phyloP scores from a whole-genome alignment of 805 yeast genomes.

The Helenozyma baotianmanensis region DNA sequence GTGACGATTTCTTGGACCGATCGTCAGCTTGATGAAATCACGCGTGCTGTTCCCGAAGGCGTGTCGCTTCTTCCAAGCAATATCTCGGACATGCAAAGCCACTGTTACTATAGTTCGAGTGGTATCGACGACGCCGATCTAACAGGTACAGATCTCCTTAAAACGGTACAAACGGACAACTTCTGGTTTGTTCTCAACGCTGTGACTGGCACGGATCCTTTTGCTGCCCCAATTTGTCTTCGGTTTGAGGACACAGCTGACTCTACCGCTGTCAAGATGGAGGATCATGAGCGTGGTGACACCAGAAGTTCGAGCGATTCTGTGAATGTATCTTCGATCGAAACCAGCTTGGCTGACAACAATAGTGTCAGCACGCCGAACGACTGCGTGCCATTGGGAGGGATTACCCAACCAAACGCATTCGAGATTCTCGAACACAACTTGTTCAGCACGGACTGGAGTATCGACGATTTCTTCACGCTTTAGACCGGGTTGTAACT shows the following conservation, averaged over 20 bases:
- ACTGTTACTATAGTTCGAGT: too few species aligned
- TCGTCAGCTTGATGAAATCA: slow-evolving; percentile 8
- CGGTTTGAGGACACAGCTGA: too few species aligned
- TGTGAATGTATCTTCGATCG: too few species aligned
- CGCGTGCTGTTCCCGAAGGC: slow-evolving; percentile 5
- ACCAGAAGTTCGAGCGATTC: too few species aligned
- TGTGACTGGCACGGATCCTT: background rate
- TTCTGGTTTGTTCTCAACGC: slow-evolving; percentile 14
- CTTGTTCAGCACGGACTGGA: slow-evolving; percentile 9
- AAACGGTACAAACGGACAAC: slow-evolving; percentile 15
- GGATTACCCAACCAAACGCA: slow-evolving; percentile 4
- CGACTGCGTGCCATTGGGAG: too few species aligned
- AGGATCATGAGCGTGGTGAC: too few species aligned
- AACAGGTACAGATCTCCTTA: slow-evolving; percentile 11
- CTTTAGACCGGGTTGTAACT: background rate
- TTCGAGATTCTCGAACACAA: slow-evolving; percentile 10
- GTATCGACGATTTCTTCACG: slow-evolving; percentile 8
- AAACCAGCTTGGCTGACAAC: too few species aligned
- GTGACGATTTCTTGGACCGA: slow-evolving; percentile 8
- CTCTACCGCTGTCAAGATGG: too few species aligned
- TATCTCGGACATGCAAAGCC: too few species aligned
- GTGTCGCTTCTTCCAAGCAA: slow-evolving; percentile 3
- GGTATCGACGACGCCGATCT: slow-evolving; percentile 9
- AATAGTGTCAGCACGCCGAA: too few species aligned
- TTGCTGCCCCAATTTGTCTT: too few species aligned